These are phyloP conservation scores for Lepraria neglecta DNA, from an alignment of 495 filamentous ascomycete species.

Conservation along the genomic window DNA sequence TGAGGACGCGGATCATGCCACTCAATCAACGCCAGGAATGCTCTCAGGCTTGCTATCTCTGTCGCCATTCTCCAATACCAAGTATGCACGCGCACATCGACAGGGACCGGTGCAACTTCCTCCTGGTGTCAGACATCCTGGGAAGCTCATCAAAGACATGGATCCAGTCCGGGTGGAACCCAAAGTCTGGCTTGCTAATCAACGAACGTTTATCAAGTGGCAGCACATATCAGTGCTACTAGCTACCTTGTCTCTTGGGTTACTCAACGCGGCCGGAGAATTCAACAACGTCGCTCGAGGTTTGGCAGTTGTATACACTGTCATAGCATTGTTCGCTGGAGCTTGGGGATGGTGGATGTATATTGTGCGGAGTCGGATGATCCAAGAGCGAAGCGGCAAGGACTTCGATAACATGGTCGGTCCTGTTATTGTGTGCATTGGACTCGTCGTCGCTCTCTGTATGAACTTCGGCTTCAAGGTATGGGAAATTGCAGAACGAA, in stretches of 20 bases:
- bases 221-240: constrained; percentile 86
- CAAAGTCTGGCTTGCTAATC: constrained; percentile 98
- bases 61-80: constrained; percentile 69
- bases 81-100: constrained; percentile 56
- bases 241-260: constrained; percentile 68
- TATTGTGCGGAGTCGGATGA: constrained; percentile 66
- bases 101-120: constrained; percentile 50
- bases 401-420: constrained; percentile 87
- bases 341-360: constrained; percentile 85
- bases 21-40: constrained; percentile 25
- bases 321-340: constrained; percentile 74
- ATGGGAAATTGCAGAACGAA: background rate
- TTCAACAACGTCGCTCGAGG: constrained; percentile 62
- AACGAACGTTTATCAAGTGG: constrained; percentile 96
- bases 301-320: constrained; percentile 74
- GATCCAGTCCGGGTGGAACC: constrained; percentile 87
- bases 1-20: constrained; percentile 32
- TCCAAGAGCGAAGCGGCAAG: constrained; percentile 73
- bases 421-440: constrained; percentile 74
- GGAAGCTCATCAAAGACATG: constrained; percentile 82
- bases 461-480: constrained; percentile 83
- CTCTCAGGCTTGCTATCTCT: constrained; percentile 47
- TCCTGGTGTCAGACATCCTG: constrained; percentile 77
- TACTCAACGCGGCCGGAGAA: constrained; percentile 80
- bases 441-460: constrained; percentile 68